Conservation (phyloP, 2,329 filamentous ascomycete species). For the Aureobasidium sp. region DNA sequence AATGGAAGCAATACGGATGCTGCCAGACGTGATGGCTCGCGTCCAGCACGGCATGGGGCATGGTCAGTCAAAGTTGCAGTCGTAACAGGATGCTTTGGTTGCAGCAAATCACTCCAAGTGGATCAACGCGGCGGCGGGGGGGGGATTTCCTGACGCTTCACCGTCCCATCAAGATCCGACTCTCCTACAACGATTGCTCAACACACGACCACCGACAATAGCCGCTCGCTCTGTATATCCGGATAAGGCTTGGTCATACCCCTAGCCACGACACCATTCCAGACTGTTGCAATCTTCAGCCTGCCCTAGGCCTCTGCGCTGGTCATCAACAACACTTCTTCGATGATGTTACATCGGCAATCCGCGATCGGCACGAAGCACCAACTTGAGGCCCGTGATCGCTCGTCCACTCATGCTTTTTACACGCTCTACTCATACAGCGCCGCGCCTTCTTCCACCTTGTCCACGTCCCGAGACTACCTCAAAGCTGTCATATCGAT, state of each 20-base stretch:
- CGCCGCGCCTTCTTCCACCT: background rate
- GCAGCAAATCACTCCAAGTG: background rate
- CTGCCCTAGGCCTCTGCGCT: background rate
- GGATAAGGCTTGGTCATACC: background rate
- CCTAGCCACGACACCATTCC: background rate
- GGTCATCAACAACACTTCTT: background rate
- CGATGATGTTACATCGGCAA: conserved; percentile 7
- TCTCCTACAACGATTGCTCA: background rate
- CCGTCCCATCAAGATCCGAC: background rate
- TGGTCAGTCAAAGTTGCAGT: background rate
- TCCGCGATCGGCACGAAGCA: background rate
- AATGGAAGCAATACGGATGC: background rate
- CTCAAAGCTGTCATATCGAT: background rate
- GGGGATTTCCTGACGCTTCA: background rate
- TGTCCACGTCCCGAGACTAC: background rate
- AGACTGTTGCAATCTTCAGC: background rate
- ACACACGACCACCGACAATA: background rate
- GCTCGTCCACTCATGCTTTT: background rate
- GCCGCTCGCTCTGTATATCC: background rate
- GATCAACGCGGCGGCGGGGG: background rate
- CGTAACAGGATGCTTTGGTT: background rate
- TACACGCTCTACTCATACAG: background rate
- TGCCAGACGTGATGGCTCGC: conserved; percentile 8
- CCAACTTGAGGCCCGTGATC: background rate
- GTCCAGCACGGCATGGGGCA: conserved; percentile 3